A percentile compares a stretch with the other conserved stretches of the same genome.
Evolutionary conservation across 2,329 filamentous ascomycete species (phyloP).

Genomic region (Venturiaceae sp.): DNA sequence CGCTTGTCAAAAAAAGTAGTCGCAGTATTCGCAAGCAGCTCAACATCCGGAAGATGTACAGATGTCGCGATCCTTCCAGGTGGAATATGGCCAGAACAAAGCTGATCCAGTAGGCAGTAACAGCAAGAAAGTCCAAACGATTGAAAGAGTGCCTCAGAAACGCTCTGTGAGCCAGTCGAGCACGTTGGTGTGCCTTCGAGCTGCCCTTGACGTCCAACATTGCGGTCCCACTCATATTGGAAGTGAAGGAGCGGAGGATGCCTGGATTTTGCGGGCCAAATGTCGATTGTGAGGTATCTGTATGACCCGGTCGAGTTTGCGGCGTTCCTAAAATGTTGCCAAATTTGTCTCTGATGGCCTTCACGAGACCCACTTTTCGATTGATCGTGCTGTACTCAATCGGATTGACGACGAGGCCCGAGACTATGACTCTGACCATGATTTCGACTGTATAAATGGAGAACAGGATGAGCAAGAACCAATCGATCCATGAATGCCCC

Average conservation of each 20-base stretch:
- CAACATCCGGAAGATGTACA: conserved; percentile 93
- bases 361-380: conserved; percentile 61
- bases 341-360: conserved; percentile 67
- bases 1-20: conserved; percentile 83
- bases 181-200: conserved; percentile 67
- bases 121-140: conserved; percentile 84
- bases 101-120: conserved; percentile 91
- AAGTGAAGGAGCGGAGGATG: conserved; percentile 68
- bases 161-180: conserved; percentile 78
- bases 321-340: conserved; percentile 42
- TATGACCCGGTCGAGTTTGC: conserved; percentile 26
- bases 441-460: conserved; percentile 84
- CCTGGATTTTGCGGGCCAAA: conserved; percentile 35
- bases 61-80: conserved; percentile 57
- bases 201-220: conserved; percentile 35
- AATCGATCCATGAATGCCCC: conserved; percentile 63
- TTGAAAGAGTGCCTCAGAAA: conserved; percentile 96
- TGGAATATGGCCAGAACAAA: conserved; percentile 64
- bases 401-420: conserved; percentile 85
- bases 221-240: conserved; percentile 45
- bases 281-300: conserved; percentile 21
- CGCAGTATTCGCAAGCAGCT: conserved; percentile 89
- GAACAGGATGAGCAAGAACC: conserved; percentile 73
- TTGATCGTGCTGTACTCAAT: conserved; percentile 87
- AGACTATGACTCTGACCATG: conserved; percentile 76